Evolutionary conservation across 371 early-diverging fungal genomes (phyloP), one percentile per base, ranked within the genome.

Genomic region (Mortierella sp.): DNA sequence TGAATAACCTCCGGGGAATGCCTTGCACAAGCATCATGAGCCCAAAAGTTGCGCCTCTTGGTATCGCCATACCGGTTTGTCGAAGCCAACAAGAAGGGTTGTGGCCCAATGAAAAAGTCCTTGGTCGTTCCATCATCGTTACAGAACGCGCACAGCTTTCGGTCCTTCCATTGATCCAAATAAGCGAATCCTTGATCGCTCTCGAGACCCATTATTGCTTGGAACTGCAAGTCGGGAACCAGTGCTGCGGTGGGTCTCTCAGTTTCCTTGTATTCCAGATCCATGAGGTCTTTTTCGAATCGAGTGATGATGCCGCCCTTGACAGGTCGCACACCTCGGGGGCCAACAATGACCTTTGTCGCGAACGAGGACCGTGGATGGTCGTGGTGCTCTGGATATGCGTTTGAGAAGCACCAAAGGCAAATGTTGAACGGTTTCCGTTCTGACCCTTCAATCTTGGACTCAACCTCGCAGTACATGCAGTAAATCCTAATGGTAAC

Each of bases 1-100:
- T 93, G 92, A 45, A 94, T 91, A 2, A 97, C 97, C 84, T 97
- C 97, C 11, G 97, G 97, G 0, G 97, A 95, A 84, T 92, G 96
- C 34, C 93, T 84, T 3, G 97, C 98, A 80, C 97, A 98, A 0
- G 94, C 90, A 73, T 95, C 92, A 83, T 98, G 98, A 3, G 94
- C 95, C 98, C 97, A 97, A 78, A 97, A 96, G 0, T 90, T 86
- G 26, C 90, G 88, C 73, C 90, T 90, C 54, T 91, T 93, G 52
- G 90, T 89, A 26, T 88, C 86, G 3, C 94, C 93, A 60, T 84
- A 84, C 19, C 82, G 80, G 44, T 83, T 88, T 2, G 79, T 83
- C 11, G 83, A 82, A 0, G 81, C 70, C 58, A 84, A 70, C 14
- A 88, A 26, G 68, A 92, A 92, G 28, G 92, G 93, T 54, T 92